Evolutionary conservation across 345 rosid species (phyloP).

Genomic region (Eucalyptus pauciflora): DNA sequence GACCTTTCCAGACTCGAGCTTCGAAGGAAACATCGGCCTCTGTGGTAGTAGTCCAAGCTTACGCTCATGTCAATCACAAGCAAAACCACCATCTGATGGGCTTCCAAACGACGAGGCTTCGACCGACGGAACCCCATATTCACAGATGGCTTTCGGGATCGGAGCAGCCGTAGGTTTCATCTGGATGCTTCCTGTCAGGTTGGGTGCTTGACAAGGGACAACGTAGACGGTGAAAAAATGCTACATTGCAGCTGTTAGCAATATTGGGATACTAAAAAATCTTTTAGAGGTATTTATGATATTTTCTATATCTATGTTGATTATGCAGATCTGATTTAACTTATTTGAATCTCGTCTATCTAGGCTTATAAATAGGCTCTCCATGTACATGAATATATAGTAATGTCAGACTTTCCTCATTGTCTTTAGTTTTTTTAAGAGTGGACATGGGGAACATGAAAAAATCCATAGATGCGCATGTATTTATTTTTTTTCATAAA

Average conservation of each 20-base stretch:
- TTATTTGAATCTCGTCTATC: no score
- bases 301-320: no score
- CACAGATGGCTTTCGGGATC: not conserved
- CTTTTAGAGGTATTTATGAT: rapidly evolving
- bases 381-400: not conserved
- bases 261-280: no score
- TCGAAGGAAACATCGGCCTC: slow-evolving; percentile 7
- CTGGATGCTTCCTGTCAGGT: slow-evolving; percentile 8
- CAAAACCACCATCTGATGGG: not conserved
- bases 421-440: rapidly evolving
- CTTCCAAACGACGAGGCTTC: not conserved
- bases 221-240: not conserved
- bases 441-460: not conserved
- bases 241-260: not conserved
- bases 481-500: not conserved
- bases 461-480: not conserved
- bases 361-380: no score
- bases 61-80: not conserved
- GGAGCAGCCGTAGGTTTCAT: slow-evolving; percentile 9
- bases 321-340: rapidly evolving
- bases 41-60: not conserved
- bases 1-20: slow-evolving; percentile 17
- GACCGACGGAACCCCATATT: not conserved
- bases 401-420: not conserved
- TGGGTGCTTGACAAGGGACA: not conserved